phyloP scores from a whole-genome alignment of 345 rosid genomes.

The Orychophragmus violaceus region DNA sequence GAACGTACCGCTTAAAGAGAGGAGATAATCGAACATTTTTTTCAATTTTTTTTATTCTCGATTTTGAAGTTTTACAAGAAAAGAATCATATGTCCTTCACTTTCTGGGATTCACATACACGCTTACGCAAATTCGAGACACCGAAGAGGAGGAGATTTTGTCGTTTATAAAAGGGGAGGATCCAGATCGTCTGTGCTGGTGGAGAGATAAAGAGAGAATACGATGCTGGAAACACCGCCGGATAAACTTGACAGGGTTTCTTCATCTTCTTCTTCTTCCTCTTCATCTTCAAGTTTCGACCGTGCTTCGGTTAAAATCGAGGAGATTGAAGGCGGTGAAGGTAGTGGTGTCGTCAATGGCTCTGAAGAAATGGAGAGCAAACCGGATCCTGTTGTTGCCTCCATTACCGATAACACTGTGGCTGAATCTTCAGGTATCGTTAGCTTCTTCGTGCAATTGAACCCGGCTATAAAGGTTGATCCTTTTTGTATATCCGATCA shows the following conservation, averaged over 20 bases:
- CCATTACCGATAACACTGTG: conserved; percentile 33
- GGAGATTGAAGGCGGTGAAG: conserved; percentile 38
- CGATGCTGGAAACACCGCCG: conserved; percentile 44
- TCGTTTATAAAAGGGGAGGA: conserved; percentile 19
- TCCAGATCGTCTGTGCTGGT: conserved; percentile 39
- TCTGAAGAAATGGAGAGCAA: conserved; percentile 30
- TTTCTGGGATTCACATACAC: conserved; percentile 31
- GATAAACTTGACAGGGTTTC: conserved; percentile 31
- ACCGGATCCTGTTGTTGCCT: conserved; percentile 22
- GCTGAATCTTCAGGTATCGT: conserved; percentile 38
- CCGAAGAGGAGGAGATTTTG: neutral
- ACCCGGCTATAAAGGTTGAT: neutral
- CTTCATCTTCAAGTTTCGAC: conserved; percentile 38
- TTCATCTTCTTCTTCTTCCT: conserved; percentile 27
- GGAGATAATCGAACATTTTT: neutral
- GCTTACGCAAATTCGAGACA: conserved; percentile 19
- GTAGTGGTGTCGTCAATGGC: conserved; percentile 29
- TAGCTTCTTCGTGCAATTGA: neutral
- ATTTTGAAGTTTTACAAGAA: neutral
- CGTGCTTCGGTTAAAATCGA: conserved; percentile 36
- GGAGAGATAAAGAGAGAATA: conserved; percentile 13
- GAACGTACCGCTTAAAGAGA: conserved; percentile 18
- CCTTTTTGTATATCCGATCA: neutral
- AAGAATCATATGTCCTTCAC: conserved; percentile 4
- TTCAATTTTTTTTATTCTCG: neutral